Percentiles rank a stretch among this genome's conserved stretches.
Conservation (phyloP, 2,329 filamentous ascomycete species). For the Sclerotinia spermophila region DNA sequence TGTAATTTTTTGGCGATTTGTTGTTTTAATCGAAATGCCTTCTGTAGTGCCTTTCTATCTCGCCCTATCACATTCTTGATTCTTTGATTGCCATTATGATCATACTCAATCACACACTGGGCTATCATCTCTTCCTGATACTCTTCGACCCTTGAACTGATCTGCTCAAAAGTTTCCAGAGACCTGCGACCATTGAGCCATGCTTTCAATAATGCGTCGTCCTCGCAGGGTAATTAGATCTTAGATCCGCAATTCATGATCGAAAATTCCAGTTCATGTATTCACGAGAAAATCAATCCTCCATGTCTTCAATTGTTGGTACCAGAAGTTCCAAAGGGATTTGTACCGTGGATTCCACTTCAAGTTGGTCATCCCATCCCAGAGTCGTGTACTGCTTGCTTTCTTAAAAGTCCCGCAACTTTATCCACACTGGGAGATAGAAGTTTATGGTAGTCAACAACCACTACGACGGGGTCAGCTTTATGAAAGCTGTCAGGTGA, state of each 20-base stretch:
- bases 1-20: not conserved
- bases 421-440: not conserved
- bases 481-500: rapidly evolving
- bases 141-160: slow-evolving; percentile 16
- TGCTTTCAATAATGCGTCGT: not conserved
- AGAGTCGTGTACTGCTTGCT: not conserved
- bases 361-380: not conserved
- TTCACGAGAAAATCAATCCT: not conserved
- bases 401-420: not conserved
- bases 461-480: not conserved
- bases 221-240: not conserved
- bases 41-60: not conserved
- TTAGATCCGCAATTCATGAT: not conserved
- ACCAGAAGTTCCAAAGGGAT: not conserved
- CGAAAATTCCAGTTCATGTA: not conserved
- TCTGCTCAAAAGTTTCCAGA: not conserved
- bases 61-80: too few species aligned
- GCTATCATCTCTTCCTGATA: slow-evolving; percentile 26
- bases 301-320: not conserved
- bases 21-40: not conserved
- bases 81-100: not conserved
- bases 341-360: not conserved
- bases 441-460: not conserved
- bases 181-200: not conserved
- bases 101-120: slow-evolving; percentile 1